These are phyloP conservation scores for Mastigamoeba balamuthi DNA, from an alignment of 78 protist species.

Conservation along the genomic window DNA sequence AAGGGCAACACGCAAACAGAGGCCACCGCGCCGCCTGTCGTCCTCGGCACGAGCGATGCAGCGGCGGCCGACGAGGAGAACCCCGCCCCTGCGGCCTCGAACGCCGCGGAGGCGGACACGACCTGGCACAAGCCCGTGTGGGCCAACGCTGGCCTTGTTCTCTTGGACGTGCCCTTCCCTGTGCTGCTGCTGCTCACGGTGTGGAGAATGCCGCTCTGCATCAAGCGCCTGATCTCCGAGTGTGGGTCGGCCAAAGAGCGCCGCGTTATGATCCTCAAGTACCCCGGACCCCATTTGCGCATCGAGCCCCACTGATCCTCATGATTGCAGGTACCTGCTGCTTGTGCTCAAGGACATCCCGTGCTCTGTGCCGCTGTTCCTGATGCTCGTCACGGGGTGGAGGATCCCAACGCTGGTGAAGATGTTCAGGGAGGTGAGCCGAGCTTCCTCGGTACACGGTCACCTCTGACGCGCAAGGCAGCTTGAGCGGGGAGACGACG, in stretches of 20 bases:
- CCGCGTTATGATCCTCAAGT: background rate
- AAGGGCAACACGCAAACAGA: background rate
- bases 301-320: conserved; percentile 18
- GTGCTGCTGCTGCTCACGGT: conserved; percentile 17
- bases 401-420: conserved; percentile 28
- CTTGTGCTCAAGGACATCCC: conserved; percentile 12
- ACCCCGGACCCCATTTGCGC: conserved; percentile 8
- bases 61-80: conserved; percentile 5
- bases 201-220: conserved; percentile 43
- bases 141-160: background rate
- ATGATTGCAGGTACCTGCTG: conserved; percentile 13
- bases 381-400: conserved; percentile 31
- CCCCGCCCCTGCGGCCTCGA: background rate
- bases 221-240: conserved; percentile 7
- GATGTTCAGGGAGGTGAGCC: conserved; percentile 2
- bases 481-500: conserved; percentile 43
- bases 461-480: too few species aligned
- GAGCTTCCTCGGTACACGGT: too few species aligned
- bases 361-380: background rate
- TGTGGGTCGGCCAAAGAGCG: background rate
- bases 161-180: conserved; percentile 57
- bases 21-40: too few species aligned
- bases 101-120: background rate
- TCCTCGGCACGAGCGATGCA: background rate
- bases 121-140: conserved; percentile 22